Evolutionary conservation across 768 basidiomycete genomes (phyloP), one percentile per base, ranked within the genome.

Genomic region (Sarcodon sp.): DNA sequence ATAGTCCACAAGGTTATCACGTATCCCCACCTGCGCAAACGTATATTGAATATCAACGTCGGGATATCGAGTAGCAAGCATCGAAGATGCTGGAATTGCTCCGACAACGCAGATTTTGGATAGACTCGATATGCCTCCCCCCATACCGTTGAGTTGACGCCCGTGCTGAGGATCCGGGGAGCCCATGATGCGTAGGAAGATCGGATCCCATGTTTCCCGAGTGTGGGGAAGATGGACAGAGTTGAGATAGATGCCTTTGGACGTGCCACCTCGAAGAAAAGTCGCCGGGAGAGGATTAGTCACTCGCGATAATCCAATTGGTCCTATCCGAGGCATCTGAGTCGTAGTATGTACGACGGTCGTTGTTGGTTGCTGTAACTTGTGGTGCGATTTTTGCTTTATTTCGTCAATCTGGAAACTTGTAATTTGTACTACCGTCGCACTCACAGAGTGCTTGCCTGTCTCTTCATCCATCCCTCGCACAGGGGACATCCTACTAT

Each of bases 121-220:
- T 6, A 85, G 69, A 49, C 80, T 83, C 12, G 80, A 82, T 7
- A 83, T 64, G 3, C 86, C 86, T 6, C 86, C 83, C 7, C 86
- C 86, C 81, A 87, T 84, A 9, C 86, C 86, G 53, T 89, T 79
- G 11, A 87, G 67, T 61, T 89, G 86, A 12, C 83, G 67, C 1
- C 75, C 76, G 54, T 83, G 65, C 47, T 72, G 66, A 2, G 77
- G 69, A 56, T 89, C 86, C 0, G 86, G 86, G 3, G 83, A 86
- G n/a, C 85, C 86, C 83, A 87, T 87, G 11, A 85, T 72, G 0
- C 79, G 74, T 7, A 80, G 70, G 53, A 87, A 81, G 44, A 85
- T 76, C 33, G 65, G 64, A 12, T 66, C 61, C 83, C 82, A 86
- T 58, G 73, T 62, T 0, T 66, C 54, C 11, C 57, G 66, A 48